These are phyloP conservation scores for Trichothecium roseum DNA, from an alignment of 2,329 filamentous ascomycete genomes.

Conservation along the genomic window DNA sequence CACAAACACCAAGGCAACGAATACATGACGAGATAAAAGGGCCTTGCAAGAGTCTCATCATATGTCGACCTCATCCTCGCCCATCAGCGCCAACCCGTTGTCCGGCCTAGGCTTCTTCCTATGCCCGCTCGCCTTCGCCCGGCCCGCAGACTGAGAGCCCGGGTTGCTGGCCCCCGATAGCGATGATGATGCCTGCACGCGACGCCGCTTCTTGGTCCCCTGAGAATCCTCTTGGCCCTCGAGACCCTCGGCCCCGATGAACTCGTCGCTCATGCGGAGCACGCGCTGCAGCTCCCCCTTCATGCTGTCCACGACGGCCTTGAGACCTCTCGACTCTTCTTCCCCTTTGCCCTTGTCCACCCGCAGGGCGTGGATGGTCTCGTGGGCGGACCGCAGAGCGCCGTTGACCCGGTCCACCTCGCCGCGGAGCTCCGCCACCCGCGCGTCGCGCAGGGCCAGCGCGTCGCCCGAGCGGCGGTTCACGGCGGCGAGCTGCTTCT, in stretches of 20 bases:
- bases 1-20: no score
- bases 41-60: conserved; percentile 8
- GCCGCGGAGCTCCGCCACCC: conserved; percentile 34
- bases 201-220: conserved; percentile 2
- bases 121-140: conserved; percentile 27
- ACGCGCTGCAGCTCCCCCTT: conserved; percentile 40
- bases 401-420: conserved; percentile 38
- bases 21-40: no score
- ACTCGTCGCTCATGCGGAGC: conserved; percentile 33
- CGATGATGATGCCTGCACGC: not conserved
- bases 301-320: conserved; percentile 36
- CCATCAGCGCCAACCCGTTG: conserved; percentile 44
- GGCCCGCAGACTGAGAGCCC: conserved; percentile 17
- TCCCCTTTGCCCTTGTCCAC: conserved; percentile 32
- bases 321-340: conserved; percentile 28
- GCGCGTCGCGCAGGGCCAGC: conserved; percentile 39
- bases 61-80: conserved; percentile 37
- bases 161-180: conserved; percentile 5
- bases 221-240: not conserved
- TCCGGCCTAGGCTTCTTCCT: conserved; percentile 33
- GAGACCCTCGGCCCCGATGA: conserved; percentile 19
- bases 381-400: conserved; percentile 35
- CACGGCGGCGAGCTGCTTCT: conserved; percentile 20
- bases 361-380: conserved; percentile 31
- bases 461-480: conserved; percentile 32